Conservation (phyloP, 1,139 yeast species). For the Suhomyces panamericanus region DNA sequence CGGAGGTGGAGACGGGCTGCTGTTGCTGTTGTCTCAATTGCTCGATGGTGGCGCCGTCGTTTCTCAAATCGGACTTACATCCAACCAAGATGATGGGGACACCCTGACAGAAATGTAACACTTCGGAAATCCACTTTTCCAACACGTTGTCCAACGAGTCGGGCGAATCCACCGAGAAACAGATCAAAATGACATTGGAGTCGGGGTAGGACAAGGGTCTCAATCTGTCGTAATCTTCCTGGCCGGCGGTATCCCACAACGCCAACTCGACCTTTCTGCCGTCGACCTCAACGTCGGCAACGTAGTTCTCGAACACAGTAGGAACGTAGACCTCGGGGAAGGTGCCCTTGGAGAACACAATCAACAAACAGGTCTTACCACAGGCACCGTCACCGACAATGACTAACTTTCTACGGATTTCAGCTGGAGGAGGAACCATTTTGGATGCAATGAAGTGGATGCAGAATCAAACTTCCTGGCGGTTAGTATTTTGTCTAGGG, state of each 20-base stretch:
- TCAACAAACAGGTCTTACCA: conserved; percentile 81
- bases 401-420: conserved; percentile 76
- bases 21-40: conserved; percentile 72
- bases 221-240: conserved; percentile 94
- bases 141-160: conserved; percentile 91
- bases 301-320: conserved; percentile 93
- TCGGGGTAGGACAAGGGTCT: conserved; percentile 94
- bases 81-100: conserved; percentile 94
- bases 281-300: conserved; percentile 90
- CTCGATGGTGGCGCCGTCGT: conserved; percentile 75
- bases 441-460: conserved; percentile 13
- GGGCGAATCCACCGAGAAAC: conserved; percentile 90
- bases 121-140: conserved; percentile 95
- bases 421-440: conserved; percentile 58
- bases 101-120: conserved; percentile 91
- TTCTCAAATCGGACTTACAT: conserved; percentile 86
- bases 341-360: conserved; percentile 90
- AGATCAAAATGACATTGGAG: conserved; percentile 86
- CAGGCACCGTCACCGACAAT: conserved; percentile 89
- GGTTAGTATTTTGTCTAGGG: conserved; percentile 6
- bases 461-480: conserved; percentile 3
- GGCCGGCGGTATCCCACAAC: conserved; percentile 98
- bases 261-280: conserved; percentile 94
- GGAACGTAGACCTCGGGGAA: conserved; percentile 97
- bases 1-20: conserved; percentile 72